These are phyloP conservation scores for Termitomyces sp. DNA, from an alignment of 1,284 basidiomycete species.

Conservation along the genomic window DNA sequence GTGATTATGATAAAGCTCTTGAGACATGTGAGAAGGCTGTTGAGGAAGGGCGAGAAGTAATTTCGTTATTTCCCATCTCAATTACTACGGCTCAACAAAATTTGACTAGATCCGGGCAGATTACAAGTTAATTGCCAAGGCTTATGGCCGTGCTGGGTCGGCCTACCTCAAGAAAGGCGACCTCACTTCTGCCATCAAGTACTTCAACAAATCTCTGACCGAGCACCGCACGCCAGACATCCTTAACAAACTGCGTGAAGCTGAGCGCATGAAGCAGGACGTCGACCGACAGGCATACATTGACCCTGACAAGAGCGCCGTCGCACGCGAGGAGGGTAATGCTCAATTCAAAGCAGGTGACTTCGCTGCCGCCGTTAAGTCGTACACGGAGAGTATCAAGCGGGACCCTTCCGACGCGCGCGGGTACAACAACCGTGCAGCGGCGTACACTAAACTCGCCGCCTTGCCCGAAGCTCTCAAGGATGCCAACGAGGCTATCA, in stretches of 20 bases:
- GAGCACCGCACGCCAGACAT: conserved; percentile 97
- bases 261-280: conserved; percentile 79
- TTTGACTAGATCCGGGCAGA: conserved; percentile 63
- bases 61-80: conserved; percentile 3
- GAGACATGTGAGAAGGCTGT: conserved; percentile 92
- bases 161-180: conserved; percentile 85
- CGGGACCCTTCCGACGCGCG: conserved; percentile 86
- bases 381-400: conserved; percentile 96
- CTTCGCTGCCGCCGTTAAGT: conserved; percentile 89
- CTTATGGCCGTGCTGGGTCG: conserved; percentile 86
- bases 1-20: conserved; percentile 86
- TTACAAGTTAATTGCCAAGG: conserved; percentile 81
- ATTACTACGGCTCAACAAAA: conserved; percentile 7
- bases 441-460: conserved; percentile 92
- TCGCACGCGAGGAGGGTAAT: conserved; percentile 91
- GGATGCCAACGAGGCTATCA: conserved; percentile 92
- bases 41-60: conserved; percentile 83
- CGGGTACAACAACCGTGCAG: conserved; percentile 96
- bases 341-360: conserved; percentile 87
- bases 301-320: conserved; percentile 80
- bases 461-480: conserved; percentile 96
- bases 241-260: conserved; percentile 85
- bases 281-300: conserved; percentile 82
- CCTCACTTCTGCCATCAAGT: conserved; percentile 77
- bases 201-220: conserved; percentile 87